Percentiles rank a stretch among this genome's conserved stretches.
phyloP scores from a whole-genome alignment of 441 rosid species.

The Populus hybrid region DNA sequence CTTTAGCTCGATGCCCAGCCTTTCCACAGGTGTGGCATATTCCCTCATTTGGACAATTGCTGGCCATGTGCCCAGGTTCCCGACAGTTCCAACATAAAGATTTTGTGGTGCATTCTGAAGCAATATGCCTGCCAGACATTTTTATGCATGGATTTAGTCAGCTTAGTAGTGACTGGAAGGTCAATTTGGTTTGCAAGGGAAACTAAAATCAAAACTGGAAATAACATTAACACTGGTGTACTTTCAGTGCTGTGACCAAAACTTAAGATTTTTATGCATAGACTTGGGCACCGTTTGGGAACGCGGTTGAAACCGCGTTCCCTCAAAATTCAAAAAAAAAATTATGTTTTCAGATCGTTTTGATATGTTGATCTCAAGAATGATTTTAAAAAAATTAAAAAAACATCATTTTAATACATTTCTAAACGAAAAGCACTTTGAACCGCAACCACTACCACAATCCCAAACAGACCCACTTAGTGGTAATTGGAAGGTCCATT shows the following conservation, averaged over 20 bases:
- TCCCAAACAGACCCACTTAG: neutral
- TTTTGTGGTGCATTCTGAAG: slow-evolving; percentile 77
- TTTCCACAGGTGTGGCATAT: slow-evolving; percentile 89
- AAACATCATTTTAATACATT: too few species aligned
- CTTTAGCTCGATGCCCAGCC: slow-evolving; percentile 75
- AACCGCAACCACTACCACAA: too few species aligned
- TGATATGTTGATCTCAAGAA: too few species aligned
- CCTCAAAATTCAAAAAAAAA: too few species aligned
- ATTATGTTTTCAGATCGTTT: too few species aligned
- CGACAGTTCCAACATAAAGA: slow-evolving; percentile 78
- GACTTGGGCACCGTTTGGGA: neutral
- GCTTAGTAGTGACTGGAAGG: neutral
- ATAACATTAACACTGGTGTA: neutral
- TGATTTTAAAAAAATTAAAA: too few species aligned
- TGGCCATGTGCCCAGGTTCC: slow-evolving; percentile 76
- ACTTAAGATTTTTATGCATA: neutral
- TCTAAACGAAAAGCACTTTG: too few species aligned
- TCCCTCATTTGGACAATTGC: slow-evolving; percentile 70
- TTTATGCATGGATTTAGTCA: neutral
- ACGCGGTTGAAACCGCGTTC: too few species aligned
- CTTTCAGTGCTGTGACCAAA: neutral
- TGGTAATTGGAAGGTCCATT: neutral
- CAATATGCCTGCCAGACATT: slow-evolving; percentile 53
- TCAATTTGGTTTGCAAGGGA: neutral
- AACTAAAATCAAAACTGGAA: neutral